Evolutionary conservation across 1,284 basidiomycete species (phyloP), one percentile per base, ranked within the genome.

Genomic region (Irpex sp.): DNA sequence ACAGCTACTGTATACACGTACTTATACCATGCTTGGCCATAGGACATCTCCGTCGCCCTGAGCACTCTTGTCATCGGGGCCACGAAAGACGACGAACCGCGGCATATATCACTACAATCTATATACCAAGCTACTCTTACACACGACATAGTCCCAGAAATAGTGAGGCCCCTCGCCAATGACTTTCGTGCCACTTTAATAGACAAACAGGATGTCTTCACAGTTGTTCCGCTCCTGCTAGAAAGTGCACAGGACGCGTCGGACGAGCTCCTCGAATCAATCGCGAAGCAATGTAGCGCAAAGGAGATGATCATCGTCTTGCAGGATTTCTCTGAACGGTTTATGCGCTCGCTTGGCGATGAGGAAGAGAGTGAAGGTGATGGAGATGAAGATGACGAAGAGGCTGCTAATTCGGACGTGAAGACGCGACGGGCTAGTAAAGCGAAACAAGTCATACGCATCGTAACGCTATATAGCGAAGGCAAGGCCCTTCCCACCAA

Each of bases 221-320:
- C 78, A 55, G 67, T 79, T 3, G 63, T 88, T 15, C 82, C 84
- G 0, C 63, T 78, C 15, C 70, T 88, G 0, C 59, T 87, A 4
- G 72, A 76, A 13, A 78, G 68, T 58, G 58, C 68, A 3, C 72
- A 79, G 57, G 70, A 75, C 1, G 75, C 75, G 26, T 79, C 81
- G 0, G 72, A 72, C 39, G 76, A 79, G 4, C 71, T 88, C 21
- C 68, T 88, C 2, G 67, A 74, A 1, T 60, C 82, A 21, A 74
- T 87, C 19, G 78, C 77, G 1, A 71, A 78, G 62, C 74, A 76
- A 35, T 73, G 79, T 26, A 82, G 79, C 60, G 76, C 86, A 0
- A 89, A 87, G 67, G 89, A 92, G 69, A 74, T 85, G 1, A 68
- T 87, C 5, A 83, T 92, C 61, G 82, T 84, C 1, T 70, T 79